These are phyloP conservation scores for Dendrobium catenatum DNA, from an alignment of 106 monocot species.

Conservation along the genomic window DNA sequence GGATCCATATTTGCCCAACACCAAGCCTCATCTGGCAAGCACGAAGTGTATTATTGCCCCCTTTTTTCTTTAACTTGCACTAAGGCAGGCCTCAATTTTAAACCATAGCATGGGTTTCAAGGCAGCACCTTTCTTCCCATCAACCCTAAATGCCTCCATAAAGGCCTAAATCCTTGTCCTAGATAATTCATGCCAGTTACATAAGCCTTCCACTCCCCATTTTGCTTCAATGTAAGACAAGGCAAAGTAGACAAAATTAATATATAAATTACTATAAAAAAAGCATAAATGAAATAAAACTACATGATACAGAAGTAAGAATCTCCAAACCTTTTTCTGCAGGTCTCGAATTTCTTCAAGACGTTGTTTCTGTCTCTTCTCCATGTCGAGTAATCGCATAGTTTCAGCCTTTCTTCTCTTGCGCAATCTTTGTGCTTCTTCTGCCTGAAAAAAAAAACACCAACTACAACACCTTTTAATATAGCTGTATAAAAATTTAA, in stretches of 20 bases:
- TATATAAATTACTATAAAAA: neutral
- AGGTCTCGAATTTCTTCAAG: constrained; percentile 81
- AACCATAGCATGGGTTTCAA: neutral
- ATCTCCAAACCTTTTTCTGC: constrained; percentile 65
- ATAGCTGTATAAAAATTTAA: neutral
- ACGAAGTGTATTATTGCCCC: too few species aligned
- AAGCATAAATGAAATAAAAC: neutral
- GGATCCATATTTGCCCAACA: too few species aligned
- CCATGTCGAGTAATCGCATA: constrained; percentile 69
- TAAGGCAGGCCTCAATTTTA: too few species aligned
- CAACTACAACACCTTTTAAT: neutral
- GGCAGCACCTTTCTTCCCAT: neutral
- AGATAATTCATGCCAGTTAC: neutral
- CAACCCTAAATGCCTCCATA: neutral
- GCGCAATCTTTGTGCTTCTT: constrained; percentile 68
- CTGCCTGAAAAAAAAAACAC: constrained; percentile 34
- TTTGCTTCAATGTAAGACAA: neutral
- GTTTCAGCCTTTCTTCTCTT: constrained; percentile 61
- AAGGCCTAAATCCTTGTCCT: neutral
- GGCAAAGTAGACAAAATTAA: neutral
- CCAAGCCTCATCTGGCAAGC: too few species aligned
- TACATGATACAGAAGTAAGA: neutral
- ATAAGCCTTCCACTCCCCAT: neutral
- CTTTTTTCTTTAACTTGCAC: too few species aligned
- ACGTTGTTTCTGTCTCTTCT: constrained; percentile 83